These are phyloP conservation scores for Comarum palustre DNA, from an alignment of 306 rosid genomes.

Conservation along the genomic window DNA sequence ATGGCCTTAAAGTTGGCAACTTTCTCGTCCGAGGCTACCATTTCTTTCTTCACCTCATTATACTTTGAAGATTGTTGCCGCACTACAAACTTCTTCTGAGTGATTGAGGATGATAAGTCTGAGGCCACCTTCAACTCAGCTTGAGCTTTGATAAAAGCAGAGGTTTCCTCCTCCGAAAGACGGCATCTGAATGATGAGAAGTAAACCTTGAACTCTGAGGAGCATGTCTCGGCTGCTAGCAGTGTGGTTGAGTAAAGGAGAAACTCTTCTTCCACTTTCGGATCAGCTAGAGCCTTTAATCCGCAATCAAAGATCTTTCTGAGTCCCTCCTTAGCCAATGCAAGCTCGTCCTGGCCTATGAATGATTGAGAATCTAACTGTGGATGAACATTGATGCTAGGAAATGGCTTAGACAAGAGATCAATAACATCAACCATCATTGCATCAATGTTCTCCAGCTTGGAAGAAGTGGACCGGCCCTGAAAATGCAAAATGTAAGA, in stretches of 20 bases:
- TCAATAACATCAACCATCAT: neutral
- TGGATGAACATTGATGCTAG: neutral
- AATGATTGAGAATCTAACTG: neutral
- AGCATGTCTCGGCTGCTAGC: neutral
- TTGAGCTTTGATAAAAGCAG: slow-evolving; percentile 8
- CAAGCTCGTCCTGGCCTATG: neutral
- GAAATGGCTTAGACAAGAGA: slow-evolving; percentile 3
- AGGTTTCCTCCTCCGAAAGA: neutral
- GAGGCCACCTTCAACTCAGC: neutral
- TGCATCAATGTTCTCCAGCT: neutral
- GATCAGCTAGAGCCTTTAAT: neutral
- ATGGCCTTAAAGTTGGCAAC: neutral
- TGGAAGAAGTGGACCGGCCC: neutral
- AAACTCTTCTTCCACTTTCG: neutral
- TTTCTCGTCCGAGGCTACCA: neutral
- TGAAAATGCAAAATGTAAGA: neutral
- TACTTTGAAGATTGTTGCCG: neutral
- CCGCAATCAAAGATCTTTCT: neutral
- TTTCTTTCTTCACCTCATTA: neutral
- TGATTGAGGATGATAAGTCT: neutral
- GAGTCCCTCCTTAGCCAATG: slow-evolving; percentile 6
- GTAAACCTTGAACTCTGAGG: neutral
- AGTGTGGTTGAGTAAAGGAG: neutral
- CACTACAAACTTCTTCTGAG: neutral
- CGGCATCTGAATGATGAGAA: neutral